Conservation (phyloP, 805 yeast genomes). For the Ogataea nonfermentans region DNA sequence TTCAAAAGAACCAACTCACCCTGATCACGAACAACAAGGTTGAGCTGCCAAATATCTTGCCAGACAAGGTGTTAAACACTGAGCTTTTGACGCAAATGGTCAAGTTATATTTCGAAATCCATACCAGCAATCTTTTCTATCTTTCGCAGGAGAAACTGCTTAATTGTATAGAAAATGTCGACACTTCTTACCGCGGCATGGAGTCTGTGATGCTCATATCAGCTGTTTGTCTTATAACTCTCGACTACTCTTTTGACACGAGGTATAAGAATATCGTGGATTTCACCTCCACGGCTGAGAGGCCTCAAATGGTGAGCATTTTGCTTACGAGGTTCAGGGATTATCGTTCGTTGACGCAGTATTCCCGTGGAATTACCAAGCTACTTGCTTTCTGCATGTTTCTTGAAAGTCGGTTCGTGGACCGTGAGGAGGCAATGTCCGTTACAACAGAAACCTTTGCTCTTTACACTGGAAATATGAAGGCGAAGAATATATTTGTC, state of each 20-base stretch:
- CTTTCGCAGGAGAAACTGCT: constrained; percentile 9
- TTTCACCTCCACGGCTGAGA: constrained; percentile 1
- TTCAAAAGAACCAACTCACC: constrained; percentile 3
- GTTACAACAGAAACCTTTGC: constrained; percentile 14
- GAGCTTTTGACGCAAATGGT: constrained; percentile 8
- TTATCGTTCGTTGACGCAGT: constrained; percentile 4
- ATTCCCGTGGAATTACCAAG: constrained; percentile 18
- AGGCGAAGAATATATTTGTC: constrained; percentile 4
- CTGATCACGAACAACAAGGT: constrained; percentile 7
- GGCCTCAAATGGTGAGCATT: constrained; percentile 1
- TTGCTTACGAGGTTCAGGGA: constrained; percentile 10
- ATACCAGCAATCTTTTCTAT: constrained; percentile 2
- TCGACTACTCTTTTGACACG: constrained; percentile 10
- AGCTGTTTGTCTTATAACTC: constrained; percentile 9
- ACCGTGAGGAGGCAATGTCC: constrained; percentile 5
- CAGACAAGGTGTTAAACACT: constrained; percentile 4
- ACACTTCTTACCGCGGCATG: constrained; percentile 14
- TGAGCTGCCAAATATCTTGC: constrained; percentile 16
- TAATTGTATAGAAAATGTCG: constrained; percentile 1
- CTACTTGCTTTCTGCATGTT: constrained; percentile 18
- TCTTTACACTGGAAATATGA: constrained; percentile 4
- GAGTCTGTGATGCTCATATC: constrained; percentile 19
- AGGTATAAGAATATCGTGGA: background rate
- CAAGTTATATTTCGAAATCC: constrained; percentile 7
- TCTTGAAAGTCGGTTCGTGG: constrained; percentile 11